Percentiles rank a stretch among this genome's conserved stretches.
phyloP scores from a whole-genome alignment of 1,284 basidiomycete genomes.

The Cutaneotrichosporon dermatis region DNA sequence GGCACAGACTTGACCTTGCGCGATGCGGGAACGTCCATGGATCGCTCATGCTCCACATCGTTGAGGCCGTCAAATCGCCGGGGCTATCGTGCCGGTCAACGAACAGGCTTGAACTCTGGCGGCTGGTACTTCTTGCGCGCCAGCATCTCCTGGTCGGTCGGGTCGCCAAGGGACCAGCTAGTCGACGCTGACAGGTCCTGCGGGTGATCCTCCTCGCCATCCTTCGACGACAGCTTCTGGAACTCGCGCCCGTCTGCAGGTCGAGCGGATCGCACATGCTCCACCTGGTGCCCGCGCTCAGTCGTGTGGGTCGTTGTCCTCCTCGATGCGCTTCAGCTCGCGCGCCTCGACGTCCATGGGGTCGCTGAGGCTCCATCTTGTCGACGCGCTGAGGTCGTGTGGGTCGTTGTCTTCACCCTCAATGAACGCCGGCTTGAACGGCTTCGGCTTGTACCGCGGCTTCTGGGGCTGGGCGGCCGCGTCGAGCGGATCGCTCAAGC shows the following conservation, averaged over 20 bases:
- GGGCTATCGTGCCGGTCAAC: background rate
- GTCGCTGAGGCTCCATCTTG: conserved; percentile 2
- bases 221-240: background rate
- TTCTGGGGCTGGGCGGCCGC: background rate
- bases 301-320: background rate
- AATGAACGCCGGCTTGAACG: conserved; percentile 2
- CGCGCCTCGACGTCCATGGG: conserved; percentile 1
- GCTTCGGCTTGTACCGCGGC: background rate
- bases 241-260: background rate
- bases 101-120: conserved; percentile 1
- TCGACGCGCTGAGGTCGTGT: background rate
- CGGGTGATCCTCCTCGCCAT: background rate
- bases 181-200: conserved; percentile 1
- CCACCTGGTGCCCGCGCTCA: background rate
- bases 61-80: background rate
- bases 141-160: conserved; percentile 1
- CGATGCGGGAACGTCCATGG: background rate
- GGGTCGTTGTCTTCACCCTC: conserved; percentile 3
- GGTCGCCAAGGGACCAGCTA: background rate
- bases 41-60: background rate
- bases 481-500: background rate
- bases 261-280: conserved; percentile 1
- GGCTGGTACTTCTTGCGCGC: conserved; percentile 1
- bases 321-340: background rate
- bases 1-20: background rate